Evolutionary conservation across 1,284 basidiomycete genomes (phyloP).

Genomic region (Limonomyces culmigenus): DNA sequence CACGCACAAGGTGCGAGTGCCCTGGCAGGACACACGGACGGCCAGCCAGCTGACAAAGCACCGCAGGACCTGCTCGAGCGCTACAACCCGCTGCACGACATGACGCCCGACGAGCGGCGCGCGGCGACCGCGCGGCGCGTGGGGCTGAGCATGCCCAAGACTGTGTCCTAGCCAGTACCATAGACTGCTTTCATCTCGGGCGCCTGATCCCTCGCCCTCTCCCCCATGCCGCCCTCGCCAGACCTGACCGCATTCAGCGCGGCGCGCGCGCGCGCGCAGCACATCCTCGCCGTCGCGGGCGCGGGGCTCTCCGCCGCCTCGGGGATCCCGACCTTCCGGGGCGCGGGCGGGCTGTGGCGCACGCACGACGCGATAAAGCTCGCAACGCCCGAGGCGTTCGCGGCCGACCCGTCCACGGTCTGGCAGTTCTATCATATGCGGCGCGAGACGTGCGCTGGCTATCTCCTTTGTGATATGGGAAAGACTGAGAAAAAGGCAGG

Average conservation of each 20-base stretch:
- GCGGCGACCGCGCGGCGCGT: constrained; percentile 76
- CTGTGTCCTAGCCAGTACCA: constrained; percentile 6
- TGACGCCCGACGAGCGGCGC: constrained; percentile 66
- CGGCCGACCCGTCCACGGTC: constrained; percentile 29
- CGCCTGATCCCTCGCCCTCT: background rate
- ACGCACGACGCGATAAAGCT: constrained; percentile 36
- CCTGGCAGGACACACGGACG: background rate
- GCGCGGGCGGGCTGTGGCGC: constrained; percentile 42
- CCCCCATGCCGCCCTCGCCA: background rate
- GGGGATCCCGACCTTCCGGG: constrained; percentile 47
- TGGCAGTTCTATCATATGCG: constrained; percentile 56
- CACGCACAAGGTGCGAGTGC: constrained; percentile 28
- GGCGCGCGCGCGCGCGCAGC: constrained; percentile 15
- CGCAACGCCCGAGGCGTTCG: constrained; percentile 41
- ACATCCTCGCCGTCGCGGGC: constrained; percentile 37
- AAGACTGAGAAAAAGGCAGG: too few relatives aligned
- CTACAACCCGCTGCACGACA: constrained; percentile 74
- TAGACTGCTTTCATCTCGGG: background rate
- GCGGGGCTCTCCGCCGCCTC: constrained; percentile 43
- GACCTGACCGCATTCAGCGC: background rate
- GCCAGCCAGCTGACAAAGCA: constrained; percentile 4
- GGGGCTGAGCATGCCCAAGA: constrained; percentile 56
- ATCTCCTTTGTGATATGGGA: constrained; percentile 2
- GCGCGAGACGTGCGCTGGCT: constrained; percentile 22
- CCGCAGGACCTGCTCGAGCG: constrained; percentile 54